Conservation (phyloP, 2,329 filamentous ascomycete genomes). For the Huntiella abstrusa region DNA sequence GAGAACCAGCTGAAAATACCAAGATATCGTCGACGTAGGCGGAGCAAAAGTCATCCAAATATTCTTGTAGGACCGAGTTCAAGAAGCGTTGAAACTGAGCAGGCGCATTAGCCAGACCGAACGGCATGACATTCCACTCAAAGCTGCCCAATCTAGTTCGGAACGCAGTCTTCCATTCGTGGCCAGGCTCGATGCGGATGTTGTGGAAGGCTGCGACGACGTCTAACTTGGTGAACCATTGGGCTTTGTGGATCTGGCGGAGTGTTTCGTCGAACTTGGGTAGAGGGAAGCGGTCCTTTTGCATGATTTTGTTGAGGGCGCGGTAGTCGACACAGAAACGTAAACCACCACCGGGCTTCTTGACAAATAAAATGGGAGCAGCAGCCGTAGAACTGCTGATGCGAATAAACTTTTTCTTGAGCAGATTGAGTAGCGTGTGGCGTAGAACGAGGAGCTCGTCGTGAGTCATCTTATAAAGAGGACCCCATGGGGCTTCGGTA, state of each 20-base stretch:
- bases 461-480: not conserved
- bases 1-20: not conserved
- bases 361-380: conserved; percentile 17
- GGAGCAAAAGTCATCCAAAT: not conserved
- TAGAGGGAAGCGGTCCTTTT: conserved; percentile 18
- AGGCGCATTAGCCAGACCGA: not conserved
- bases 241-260: conserved; percentile 13
- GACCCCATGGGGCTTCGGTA: not conserved
- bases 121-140: not conserved
- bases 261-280: conserved; percentile 18
- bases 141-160: not conserved
- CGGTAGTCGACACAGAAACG: conserved; percentile 20
- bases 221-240: conserved; percentile 18
- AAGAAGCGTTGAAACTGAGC: not conserved
- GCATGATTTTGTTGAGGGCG: conserved; percentile 18
- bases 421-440: not conserved
- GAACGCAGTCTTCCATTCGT: not conserved
- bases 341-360: conserved; percentile 16
- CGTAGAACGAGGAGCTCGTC: not conserved
- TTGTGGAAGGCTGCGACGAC: conserved; percentile 13
- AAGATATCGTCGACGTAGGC: not conserved
- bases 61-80: not conserved
- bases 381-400: not conserved
- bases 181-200: not conserved
- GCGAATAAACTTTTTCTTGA: not conserved